Evolutionary conservation across 805 yeast genomes (phyloP), one percentile per base, ranked within the genome.

Genomic region (Metschnikowia kunwiensis): DNA sequence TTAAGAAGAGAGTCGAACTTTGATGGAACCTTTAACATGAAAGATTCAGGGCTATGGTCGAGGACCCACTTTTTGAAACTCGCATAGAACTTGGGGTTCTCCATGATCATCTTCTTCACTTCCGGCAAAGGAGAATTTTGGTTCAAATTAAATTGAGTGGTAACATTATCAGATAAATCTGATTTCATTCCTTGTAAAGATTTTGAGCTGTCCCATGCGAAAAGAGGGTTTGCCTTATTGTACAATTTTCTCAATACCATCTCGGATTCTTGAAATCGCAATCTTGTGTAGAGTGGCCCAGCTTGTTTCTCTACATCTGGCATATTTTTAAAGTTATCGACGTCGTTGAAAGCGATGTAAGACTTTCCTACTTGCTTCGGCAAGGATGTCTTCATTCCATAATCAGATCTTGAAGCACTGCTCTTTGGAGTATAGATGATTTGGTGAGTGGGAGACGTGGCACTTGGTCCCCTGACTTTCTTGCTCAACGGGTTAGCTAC

Each of bases 321-420:
- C 60, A 85, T 68, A 43, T 78, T 75, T 50, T 77, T 79, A 43
- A 70, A 63, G 46, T 80, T 79, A 54, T 86, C 94, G 10, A 83
- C 56, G 38, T 82, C 81, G 49, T 82, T 80, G 47, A 71, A 70
- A 7, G 80, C 77, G 28, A 86, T 67, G 54, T 76, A 77, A 26
- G 80, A 72, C 12, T 77, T 65, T 26, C 77, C 78, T 30, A 75
- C 57, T 48, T 75, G 78, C 24, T 67, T 65, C 3, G 95, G 95
- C 30, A 86, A 62, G 14, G 83, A 67, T 29, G 80, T 66, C 54
- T 86, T 86, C 42, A 86, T 60, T 51, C 95, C 95, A 71, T 75
- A 86, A 58, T 84, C 85, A 43, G 82, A 80, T 60, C 86, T 69
- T 10, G 69, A 56, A 29, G 80, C 73, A 31, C 82, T 72, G 6